Conservation (phyloP, 2,329 filamentous ascomycete species). For the Fusarium hostae region DNA sequence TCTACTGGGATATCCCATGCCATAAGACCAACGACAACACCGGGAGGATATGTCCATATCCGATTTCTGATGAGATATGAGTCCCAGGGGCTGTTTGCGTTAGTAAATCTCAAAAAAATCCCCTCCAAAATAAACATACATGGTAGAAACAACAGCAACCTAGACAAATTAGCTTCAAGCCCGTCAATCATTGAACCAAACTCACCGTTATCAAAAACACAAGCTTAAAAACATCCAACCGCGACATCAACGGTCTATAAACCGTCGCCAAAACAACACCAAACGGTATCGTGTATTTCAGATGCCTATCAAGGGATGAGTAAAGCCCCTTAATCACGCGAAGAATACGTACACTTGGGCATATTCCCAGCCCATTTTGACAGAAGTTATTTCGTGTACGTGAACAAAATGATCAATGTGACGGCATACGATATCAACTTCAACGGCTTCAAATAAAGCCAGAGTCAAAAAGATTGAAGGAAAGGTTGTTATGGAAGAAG, state of each 20-base stretch:
- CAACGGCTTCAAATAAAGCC: background rate
- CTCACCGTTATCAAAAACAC: constrained; percentile 34
- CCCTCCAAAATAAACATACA: constrained; percentile 43
- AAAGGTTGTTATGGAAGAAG: constrained; percentile 2
- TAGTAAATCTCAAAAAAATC: background rate
- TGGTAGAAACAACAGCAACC: constrained; percentile 71
- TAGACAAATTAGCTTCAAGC: background rate
- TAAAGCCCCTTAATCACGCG: background rate
- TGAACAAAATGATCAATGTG: background rate
- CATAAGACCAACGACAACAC: constrained; percentile 71
- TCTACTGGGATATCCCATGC: constrained; percentile 75
- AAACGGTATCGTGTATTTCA: constrained; percentile 39
- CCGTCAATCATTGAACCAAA: accelerated
- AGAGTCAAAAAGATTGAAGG: background rate
- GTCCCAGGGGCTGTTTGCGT: constrained; percentile 69
- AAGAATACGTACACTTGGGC: constrained; percentile 35
- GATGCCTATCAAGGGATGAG: constrained; percentile 22
- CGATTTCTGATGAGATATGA: constrained; percentile 75
- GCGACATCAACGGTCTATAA: constrained; percentile 31
- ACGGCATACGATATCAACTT: background rate
- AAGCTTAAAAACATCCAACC: constrained; percentile 33
- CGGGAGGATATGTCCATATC: constrained; percentile 77
- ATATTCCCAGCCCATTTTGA: constrained; percentile 43
- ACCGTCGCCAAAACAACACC: constrained; percentile 20
- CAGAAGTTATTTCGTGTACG: background rate